Conservation (phyloP, 306 rosid genomes). For the Lagenaria siceraria region DNA sequence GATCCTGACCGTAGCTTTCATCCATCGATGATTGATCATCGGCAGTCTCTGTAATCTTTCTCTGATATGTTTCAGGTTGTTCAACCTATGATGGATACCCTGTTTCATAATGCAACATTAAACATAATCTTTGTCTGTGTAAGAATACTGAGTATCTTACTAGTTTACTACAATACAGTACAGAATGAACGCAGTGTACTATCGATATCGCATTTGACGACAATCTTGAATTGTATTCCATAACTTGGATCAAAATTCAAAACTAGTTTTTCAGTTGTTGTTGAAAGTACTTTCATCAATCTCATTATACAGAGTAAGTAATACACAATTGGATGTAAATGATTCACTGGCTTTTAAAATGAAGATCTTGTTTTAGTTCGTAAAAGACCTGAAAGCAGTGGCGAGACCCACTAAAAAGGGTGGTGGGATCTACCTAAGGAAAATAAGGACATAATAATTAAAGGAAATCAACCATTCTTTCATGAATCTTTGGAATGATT, state of each 20-base stretch:
- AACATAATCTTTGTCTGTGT: background rate
- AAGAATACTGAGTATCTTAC: background rate
- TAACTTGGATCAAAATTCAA: background rate
- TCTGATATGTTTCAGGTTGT: background rate
- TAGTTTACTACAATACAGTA: background rate
- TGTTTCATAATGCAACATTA: background rate
- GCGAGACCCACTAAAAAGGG: background rate
- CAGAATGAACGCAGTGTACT: background rate
- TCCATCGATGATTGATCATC: background rate
- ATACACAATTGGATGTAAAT: background rate
- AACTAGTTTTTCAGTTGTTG: background rate
- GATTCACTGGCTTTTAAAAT: background rate
- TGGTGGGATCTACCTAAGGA: background rate
- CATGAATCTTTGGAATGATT: background rate
- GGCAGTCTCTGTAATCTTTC: background rate
- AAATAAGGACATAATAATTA: background rate
- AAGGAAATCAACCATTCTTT: background rate
- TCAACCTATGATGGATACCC: background rate
- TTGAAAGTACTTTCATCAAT: background rate
- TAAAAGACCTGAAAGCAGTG: background rate
- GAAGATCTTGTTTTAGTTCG: background rate
- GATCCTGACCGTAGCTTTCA: background rate
- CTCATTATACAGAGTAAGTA: background rate
- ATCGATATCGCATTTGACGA: background rate
- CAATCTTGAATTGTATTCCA: background rate